These are phyloP conservation scores for Tetradesmus lagerheimii DNA, from an alignment of 139 green algal genomes.

Conservation along the genomic window DNA sequence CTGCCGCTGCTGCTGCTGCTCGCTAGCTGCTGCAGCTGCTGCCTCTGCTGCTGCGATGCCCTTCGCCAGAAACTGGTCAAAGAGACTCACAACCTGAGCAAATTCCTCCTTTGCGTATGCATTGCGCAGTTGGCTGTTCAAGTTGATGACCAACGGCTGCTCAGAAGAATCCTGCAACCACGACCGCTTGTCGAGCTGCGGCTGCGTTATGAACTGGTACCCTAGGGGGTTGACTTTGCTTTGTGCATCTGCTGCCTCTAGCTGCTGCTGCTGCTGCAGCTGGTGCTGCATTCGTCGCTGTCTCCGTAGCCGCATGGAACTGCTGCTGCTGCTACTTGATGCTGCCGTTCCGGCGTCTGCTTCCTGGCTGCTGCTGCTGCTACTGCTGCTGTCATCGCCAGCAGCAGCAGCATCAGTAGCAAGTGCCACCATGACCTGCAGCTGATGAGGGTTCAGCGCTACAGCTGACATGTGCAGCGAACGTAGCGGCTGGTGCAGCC, in stretches of 20 bases:
- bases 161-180: neutral
- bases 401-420: neutral
- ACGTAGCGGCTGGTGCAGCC: slow-evolving; percentile 3
- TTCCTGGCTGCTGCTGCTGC: neutral
- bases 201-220: neutral
- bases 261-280: slow-evolving; percentile 16
- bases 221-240: neutral
- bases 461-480: neutral
- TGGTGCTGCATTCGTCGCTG: neutral
- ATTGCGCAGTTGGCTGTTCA: slow-evolving; percentile 4
- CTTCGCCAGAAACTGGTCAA: neutral
- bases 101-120: neutral
- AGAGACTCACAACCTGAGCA: neutral
- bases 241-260: neutral
- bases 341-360: neutral
- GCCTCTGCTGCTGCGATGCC: slow-evolving; percentile 7
- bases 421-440: neutral
- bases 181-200: neutral
- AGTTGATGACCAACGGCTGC: neutral
- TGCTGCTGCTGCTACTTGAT: neutral
- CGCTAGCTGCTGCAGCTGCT: neutral
- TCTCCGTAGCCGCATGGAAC: neutral
- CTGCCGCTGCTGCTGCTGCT: neutral
- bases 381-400: neutral
- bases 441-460: neutral